A percentile compares a stretch with the other conserved stretches of the same genome.
Evolutionary conservation across 306 rosid species (phyloP).

Genomic region (Inga leiocalycina): DNA sequence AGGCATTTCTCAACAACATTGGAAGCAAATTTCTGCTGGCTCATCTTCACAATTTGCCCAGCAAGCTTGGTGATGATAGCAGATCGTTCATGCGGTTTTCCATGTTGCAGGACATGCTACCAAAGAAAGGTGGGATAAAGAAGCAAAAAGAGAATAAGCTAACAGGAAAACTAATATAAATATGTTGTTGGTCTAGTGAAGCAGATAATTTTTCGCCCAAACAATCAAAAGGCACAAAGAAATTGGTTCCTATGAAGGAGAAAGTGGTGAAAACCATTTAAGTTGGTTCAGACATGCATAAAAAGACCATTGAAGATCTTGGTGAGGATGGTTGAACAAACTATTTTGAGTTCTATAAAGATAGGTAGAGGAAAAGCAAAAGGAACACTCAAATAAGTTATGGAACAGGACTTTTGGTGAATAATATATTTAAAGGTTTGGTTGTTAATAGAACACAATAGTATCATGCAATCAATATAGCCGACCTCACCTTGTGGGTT

Average conservation of each 20-base stretch:
- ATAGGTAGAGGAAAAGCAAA: too few relatives aligned
- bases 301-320: background rate
- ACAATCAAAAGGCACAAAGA: background rate
- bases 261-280: too few relatives aligned
- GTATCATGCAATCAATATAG: background rate
- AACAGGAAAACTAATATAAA: constrained; percentile 17
- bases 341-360: background rate
- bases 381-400: too few relatives aligned
- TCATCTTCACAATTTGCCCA: constrained; percentile 97
- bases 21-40: constrained; percentile 98
- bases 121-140: constrained; percentile 34
- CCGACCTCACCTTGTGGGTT: background rate
- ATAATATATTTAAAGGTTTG: too few relatives aligned
- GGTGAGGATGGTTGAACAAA: background rate
- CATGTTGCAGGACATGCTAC: constrained; percentile 86
- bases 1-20: constrained; percentile 96
- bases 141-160: constrained; percentile 17
- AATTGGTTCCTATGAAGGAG: background rate
- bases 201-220: background rate
- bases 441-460: background rate
- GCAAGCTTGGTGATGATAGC: constrained; percentile 85
- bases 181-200: constrained; percentile 6
- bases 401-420: background rate
- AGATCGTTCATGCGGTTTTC: constrained; percentile 77
- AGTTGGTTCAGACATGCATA: background rate